phyloP scores from a whole-genome alignment of 2,329 filamentous ascomycete species.

The Venturia effusa region DNA sequence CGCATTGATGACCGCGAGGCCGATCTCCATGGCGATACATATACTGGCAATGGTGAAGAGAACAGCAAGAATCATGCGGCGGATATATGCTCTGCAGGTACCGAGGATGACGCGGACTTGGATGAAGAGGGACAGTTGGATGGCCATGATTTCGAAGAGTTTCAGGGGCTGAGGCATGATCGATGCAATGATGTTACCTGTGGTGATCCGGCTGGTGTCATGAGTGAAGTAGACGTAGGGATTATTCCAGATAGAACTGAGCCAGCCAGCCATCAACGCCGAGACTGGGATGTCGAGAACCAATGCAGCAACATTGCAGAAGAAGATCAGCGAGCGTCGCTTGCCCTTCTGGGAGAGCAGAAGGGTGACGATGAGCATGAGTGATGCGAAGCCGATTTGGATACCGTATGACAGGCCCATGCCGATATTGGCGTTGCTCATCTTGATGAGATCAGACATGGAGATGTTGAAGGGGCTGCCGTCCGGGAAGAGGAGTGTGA shows the following conservation, averaged over 20 bases:
- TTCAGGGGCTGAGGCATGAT: slow-evolving; percentile 39
- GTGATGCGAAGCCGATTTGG: slow-evolving; percentile 57
- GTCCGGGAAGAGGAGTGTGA: slow-evolving; percentile 37
- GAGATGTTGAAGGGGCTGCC: slow-evolving; percentile 31
- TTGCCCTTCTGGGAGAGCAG: slow-evolving; percentile 57
- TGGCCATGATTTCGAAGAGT: slow-evolving; percentile 41
- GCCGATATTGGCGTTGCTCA: slow-evolving; percentile 36
- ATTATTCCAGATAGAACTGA: slow-evolving; percentile 25
- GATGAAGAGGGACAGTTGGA: slow-evolving; percentile 49
- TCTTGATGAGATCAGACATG: slow-evolving; percentile 34
- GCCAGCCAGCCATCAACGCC: slow-evolving; percentile 47
- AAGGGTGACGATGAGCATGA: slow-evolving; percentile 56
- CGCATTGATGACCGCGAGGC: slow-evolving; percentile 39
- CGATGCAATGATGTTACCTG: slow-evolving; percentile 33
- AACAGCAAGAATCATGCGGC: slow-evolving; percentile 33
- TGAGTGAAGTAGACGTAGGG: slow-evolving; percentile 49
- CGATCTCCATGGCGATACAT: slow-evolving; percentile 44
- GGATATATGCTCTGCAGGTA: slow-evolving; percentile 34
- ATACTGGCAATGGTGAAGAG: slow-evolving; percentile 40
- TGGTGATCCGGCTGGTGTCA: slow-evolving; percentile 43
- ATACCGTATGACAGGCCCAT: slow-evolving; percentile 54
- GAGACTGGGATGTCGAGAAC: slow-evolving; percentile 49
- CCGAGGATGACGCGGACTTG: slow-evolving; percentile 54
- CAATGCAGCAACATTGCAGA: slow-evolving; percentile 54
- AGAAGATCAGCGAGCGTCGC: slow-evolving; percentile 51